Evolutionary conservation across 371 early-diverging fungal genomes (phyloP), one percentile per base, ranked within the genome.

Genomic region (Mortierella polycephala): DNA sequence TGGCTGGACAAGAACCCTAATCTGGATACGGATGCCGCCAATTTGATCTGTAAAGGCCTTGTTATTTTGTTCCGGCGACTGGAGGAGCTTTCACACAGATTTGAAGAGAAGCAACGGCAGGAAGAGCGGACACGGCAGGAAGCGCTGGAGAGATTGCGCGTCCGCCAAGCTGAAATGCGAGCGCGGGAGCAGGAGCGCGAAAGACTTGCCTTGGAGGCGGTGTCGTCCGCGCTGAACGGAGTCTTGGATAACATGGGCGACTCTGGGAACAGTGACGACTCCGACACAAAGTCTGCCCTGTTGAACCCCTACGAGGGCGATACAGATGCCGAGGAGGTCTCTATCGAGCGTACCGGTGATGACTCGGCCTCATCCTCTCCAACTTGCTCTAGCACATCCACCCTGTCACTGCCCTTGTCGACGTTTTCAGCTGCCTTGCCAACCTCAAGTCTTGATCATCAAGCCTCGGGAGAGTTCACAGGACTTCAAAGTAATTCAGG

Each of bases 1-100:
- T 79, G 80, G 80, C 69, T 79, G 50, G 80, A 79, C 67, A 72
- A 73, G 57, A 69, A 69, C 30, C 80, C 80, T 1, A 79, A 79
- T 40, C 70, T 79, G 40, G 80, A 79, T 20, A 79, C 80, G 23
- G 70, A 79, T 42, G 73, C 80, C 6, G 80, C 80, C 2, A 63
- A 53, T 37, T 46, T 73, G 56, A 69, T 79, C 13, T 79, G 80
- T 20, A 79, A 79, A 44, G 74, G 80, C 7, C 62, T 79, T 13
- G 80, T 79, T 46, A 57, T 67, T 7, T n/a, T 79, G 2, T 79
- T 69, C 64, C 73, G 74, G 0, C 64, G 70, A 21, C 53, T 73
- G 6, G 80, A 79, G 57, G 80, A 66, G 41, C 80, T 79, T 18
- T 73, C 80, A 37, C 62, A 57, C n/a, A 69, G 66, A 59, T 79